Percentiles rank a stretch among this genome's conserved stretches.
These are phyloP conservation scores for Arthrobotrys sphaeroides DNA, from an alignment of 2,329 filamentous ascomycete genomes.

Conservation along the genomic window DNA sequence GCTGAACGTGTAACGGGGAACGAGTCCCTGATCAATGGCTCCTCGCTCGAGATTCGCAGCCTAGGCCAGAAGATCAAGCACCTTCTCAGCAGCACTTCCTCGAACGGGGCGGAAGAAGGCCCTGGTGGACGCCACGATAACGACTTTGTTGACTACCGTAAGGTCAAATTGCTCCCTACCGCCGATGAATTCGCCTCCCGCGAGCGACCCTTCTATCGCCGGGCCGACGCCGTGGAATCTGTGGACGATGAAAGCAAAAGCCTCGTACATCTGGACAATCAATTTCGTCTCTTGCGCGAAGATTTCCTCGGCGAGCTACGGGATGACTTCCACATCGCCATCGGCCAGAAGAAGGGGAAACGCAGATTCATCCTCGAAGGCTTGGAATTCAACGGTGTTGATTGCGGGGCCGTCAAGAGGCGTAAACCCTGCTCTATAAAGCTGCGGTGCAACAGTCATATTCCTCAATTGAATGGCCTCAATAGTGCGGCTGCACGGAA, in stretches of 20 bases:
- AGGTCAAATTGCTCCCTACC: slow-evolving; percentile 73
- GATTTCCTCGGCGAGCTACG: slow-evolving; percentile 75
- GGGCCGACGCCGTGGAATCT: slow-evolving; percentile 64
- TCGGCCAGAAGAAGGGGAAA: slow-evolving; percentile 64
- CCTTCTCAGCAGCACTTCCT: slow-evolving; percentile 58
- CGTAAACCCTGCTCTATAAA: slow-evolving; percentile 61
- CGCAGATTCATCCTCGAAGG: slow-evolving; percentile 59
- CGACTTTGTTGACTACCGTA: slow-evolving; percentile 70
- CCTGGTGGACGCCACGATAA: slow-evolving; percentile 79
- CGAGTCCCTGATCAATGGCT: slow-evolving; percentile 58
- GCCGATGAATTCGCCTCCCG: slow-evolving; percentile 70
- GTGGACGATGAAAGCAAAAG: slow-evolving; percentile 56
- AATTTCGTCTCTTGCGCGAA: slow-evolving; percentile 76
- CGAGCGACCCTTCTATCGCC: slow-evolving; percentile 68
- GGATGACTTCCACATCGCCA: slow-evolving; percentile 68
- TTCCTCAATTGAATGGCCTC: slow-evolving; percentile 63
- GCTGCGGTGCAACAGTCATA: slow-evolving; percentile 62
- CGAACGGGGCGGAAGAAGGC: slow-evolving; percentile 37
- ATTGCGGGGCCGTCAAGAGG: slow-evolving; percentile 59
- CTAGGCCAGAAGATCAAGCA: slow-evolving; percentile 63
- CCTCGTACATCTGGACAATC: slow-evolving; percentile 72
- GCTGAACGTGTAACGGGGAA: slow-evolving; percentile 56
- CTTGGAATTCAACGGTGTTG: slow-evolving; percentile 62
- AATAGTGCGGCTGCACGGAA: slow-evolving; percentile 60
- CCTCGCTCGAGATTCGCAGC: slow-evolving; percentile 59